Base-by-base conservation (phyloP, 371 early-diverging fungal genomes). In the Haplosporangium sp. region DNA sequence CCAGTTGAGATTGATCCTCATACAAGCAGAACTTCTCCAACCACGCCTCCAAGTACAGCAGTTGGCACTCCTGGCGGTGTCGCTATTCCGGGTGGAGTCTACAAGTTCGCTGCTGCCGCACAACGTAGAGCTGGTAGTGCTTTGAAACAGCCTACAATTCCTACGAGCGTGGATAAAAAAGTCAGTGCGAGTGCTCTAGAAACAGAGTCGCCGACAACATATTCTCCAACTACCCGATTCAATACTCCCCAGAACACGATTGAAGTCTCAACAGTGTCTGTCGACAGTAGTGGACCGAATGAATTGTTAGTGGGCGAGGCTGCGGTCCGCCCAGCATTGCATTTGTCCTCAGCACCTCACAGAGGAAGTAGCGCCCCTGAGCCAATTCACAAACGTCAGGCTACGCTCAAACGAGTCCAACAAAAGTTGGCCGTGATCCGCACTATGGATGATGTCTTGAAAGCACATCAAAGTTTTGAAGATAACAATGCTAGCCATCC, bases 401-500 rank as follows among this genome's bases (percentile, higher is more conserved):
- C 63, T 1, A 35, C 61, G n/a, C 37, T 67, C 9, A 71, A 65
- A 20, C 79, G 74, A 1, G 42, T 79, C 7, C 79, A 66, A 20
- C 37, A 60, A 44, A 74, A 67, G 56, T 40, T 74, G 19, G 63
- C 70, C 13, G 44, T 15, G 20, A 35, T 61, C 19, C 61, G 45
- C 27, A 61, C 61, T 20, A 27, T 61, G 42, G 61, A 79, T n/a
- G 74, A 79, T 20, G 71, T 62, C 6, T 48, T 74, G 2, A 59
- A 57, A 20, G 20, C 64, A 0, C 64, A 65, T 37, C 74, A 55
- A 2, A 17, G 38, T 0, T 11, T 63, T n/a, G 67, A 74, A 19
- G 74, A 73, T 42, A 74, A 79, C 62, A 67, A 69, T 7, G 74
- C 64, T 0, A 70, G 64, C 50, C 65, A 79, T 56, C 79, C 79